Evolutionary conservation across 768 basidiomycete species (phyloP).

Genomic region (Amanita thiersii): DNA sequence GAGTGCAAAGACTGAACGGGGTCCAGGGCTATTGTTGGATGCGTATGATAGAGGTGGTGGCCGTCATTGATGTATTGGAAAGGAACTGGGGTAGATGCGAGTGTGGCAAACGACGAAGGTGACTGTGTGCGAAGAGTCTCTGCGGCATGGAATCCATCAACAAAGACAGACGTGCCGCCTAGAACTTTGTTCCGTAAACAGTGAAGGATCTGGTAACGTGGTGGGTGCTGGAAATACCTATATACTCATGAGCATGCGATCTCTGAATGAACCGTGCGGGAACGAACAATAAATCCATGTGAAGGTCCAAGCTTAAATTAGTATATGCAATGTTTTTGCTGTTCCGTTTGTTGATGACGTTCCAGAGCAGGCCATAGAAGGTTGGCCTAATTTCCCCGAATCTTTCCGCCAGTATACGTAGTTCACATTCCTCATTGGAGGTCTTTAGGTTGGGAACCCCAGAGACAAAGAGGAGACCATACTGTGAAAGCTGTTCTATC

Average conservation of each 20-base stretch:
- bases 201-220: conserved; percentile 88
- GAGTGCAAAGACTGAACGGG: conserved; percentile 11
- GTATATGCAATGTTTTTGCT: conserved; percentile 95
- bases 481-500: conserved; percentile 60
- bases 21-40: conserved; percentile 69
- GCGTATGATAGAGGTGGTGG: conserved; percentile 67
- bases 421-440: conserved; percentile 52
- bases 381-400: conserved; percentile 80
- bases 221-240: conserved; percentile 89
- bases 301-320: conserved; percentile 77
- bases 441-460: conserved; percentile 63
- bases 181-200: conserved; percentile 77
- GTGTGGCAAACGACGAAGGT: conserved; percentile 45
- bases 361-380: conserved; percentile 87
- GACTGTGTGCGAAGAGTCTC: conserved; percentile 34
- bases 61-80: conserved; percentile 92
- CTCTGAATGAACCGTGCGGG: background rate
- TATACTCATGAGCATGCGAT: background rate
- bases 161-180: conserved; percentile 83
- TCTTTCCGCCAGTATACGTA: conserved; percentile 50
- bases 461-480: conserved; percentile 66
- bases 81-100: conserved; percentile 59
- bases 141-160: conserved; percentile 70
- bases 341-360: conserved; percentile 68
- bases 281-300: conserved; percentile 87